These are phyloP conservation scores for Phytophthora lateralis DNA, from an alignment of 352 stramenopile species.

Conservation along the genomic window DNA sequence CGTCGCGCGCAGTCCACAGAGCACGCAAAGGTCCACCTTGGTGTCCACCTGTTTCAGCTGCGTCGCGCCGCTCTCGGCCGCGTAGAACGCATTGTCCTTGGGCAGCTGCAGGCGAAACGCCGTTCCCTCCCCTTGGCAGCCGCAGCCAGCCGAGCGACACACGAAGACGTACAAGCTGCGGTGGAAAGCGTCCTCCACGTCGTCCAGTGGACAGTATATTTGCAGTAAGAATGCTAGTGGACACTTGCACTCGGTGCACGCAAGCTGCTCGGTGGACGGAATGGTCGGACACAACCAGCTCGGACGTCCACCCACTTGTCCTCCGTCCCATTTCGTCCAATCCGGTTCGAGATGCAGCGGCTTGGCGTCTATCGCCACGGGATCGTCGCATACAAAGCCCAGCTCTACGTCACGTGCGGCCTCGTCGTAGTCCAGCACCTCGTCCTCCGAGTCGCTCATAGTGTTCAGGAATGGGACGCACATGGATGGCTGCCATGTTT, in stretches of 20 bases:
- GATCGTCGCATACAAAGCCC: conserved; percentile 61
- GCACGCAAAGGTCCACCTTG: conserved; percentile 41
- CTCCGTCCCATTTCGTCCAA: conserved; percentile 93
- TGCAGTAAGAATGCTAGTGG: conserved; percentile 87
- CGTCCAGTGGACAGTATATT: conserved; percentile 93
- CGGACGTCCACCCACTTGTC: conserved; percentile 89
- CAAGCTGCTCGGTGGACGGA: conserved; percentile 49
- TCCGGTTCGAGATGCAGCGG: conserved; percentile 55
- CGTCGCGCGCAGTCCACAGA: conserved; percentile 67
- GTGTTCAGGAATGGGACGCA: background rate
- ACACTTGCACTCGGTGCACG: conserved; percentile 51
- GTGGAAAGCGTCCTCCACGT: conserved; percentile 90
- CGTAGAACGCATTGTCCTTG: conserved; percentile 91
- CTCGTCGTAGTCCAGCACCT: conserved; percentile 38
- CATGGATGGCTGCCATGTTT: conserved; percentile 7
- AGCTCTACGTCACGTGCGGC: conserved; percentile 63
- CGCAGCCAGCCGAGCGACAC: conserved; percentile 77
- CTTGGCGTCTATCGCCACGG: conserved; percentile 25
- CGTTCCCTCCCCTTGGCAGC: conserved; percentile 61
- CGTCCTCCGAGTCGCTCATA: conserved; percentile 60
- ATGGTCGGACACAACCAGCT: conserved; percentile 86
- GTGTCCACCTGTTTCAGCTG: conserved; percentile 20
- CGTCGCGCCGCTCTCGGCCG: conserved; percentile 48
- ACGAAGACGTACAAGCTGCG: conserved; percentile 93
- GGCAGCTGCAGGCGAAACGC: conserved; percentile 90